Evolutionary conservation across 768 basidiomycete species (phyloP).

Genomic region (Pholiota microspora): DNA sequence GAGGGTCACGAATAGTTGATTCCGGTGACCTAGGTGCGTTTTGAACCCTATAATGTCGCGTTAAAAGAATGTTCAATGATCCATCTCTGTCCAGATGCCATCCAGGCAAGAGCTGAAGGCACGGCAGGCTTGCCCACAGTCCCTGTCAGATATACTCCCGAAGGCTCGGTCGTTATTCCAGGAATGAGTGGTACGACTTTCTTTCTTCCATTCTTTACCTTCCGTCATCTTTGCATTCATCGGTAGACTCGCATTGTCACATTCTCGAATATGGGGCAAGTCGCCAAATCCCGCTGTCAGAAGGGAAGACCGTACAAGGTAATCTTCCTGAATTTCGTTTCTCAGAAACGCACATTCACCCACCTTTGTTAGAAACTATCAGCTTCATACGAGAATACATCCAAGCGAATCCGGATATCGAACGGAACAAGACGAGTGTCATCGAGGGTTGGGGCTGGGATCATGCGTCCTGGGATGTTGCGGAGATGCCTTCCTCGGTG

Average conservation of each 20-base stretch:
- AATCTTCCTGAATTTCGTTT: not conserved
- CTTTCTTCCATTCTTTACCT: not conserved
- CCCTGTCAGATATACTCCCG: constrained; percentile 45
- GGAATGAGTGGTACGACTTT: constrained; percentile 61
- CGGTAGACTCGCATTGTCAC: constrained; percentile 73
- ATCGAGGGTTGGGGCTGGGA: constrained; percentile 90
- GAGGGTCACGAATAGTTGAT: constrained; percentile 46
- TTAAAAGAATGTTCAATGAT: not conserved
- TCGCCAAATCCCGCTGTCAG: constrained; percentile 60
- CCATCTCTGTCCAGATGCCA: constrained; percentile 17
- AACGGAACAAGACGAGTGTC: constrained; percentile 52
- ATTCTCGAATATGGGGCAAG: constrained; percentile 76
- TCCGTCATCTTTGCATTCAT: not conserved
- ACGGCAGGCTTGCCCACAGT: constrained; percentile 1
- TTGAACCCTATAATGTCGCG: not conserved
- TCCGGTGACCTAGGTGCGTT: constrained; percentile 55
- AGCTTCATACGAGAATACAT: constrained; percentile 62
- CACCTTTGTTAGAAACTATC: constrained; percentile 50
- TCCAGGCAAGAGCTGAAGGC: constrained; percentile 30
- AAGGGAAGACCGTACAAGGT: constrained; percentile 59
- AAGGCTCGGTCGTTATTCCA: constrained; percentile 64
- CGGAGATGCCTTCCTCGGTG: constrained; percentile 15
- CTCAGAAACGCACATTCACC: not conserved
- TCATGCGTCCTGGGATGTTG: constrained; percentile 65
- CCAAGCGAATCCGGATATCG: constrained; percentile 49